A percentile compares a stretch with the other conserved stretches of the same genome.
Conservation (phyloP, 306 rosid genomes). For the Vachellia collinsii region DNA sequence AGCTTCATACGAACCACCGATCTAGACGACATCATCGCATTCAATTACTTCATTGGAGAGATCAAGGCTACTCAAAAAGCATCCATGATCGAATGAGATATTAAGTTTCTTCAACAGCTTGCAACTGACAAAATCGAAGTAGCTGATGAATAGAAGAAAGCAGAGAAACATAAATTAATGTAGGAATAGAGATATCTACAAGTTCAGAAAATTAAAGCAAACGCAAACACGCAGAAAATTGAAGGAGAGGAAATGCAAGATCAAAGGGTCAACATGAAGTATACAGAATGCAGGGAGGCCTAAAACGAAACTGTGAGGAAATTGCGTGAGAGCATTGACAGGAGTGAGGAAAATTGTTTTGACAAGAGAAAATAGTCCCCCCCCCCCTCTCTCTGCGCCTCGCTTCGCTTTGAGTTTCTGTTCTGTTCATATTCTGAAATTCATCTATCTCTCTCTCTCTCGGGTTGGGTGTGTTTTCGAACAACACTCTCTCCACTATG, state of each 20-base stretch:
- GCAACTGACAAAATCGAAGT: background rate
- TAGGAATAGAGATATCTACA: background rate
- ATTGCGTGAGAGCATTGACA: background rate
- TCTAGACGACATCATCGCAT: no score
- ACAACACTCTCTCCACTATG: no score
- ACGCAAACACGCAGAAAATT: background rate
- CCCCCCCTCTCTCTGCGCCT: background rate
- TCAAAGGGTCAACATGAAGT: background rate
- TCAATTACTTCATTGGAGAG: no score
- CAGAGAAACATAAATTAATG: slow-evolving; percentile 1
- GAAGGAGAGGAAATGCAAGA: background rate
- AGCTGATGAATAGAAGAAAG: background rate
- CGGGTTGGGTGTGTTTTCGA: background rate
- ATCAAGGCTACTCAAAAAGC: no score
- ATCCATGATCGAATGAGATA: slow-evolving; percentile 13
- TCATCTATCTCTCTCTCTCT: background rate
- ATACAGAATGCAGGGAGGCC: background rate
- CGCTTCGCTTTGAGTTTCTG: slow-evolving; percentile 11
- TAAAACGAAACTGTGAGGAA: slow-evolving; percentile 33
- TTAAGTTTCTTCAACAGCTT: background rate
- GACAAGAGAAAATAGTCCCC: background rate
- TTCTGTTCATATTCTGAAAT: background rate
- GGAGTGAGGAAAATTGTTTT: background rate
- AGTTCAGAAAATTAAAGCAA: background rate
- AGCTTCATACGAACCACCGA: no score